phyloP scores from a whole-genome alignment of 768 basidiomycete species.

The Naematelia aurantialba region DNA sequence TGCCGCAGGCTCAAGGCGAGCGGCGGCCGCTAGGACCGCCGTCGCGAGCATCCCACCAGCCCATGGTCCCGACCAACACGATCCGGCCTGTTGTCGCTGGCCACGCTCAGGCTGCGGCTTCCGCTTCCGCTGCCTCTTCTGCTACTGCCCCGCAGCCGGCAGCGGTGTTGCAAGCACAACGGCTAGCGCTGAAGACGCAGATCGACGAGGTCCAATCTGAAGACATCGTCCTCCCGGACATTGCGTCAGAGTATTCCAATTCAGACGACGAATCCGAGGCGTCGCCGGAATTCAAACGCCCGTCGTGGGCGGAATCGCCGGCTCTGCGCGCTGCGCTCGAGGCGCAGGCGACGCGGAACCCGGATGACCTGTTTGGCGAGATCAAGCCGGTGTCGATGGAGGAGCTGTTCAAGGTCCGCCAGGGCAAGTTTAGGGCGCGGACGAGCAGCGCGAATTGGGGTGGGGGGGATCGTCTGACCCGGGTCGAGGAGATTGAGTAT shows the following conservation, averaged over 20 bases:
- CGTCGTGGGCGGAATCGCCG: slow-evolving; percentile 82
- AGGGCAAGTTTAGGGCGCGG: slow-evolving; percentile 74
- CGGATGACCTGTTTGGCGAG: slow-evolving; percentile 79
- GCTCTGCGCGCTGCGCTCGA: slow-evolving; percentile 73
- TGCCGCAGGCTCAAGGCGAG: slow-evolving; percentile 14
- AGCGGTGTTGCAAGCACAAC: slow-evolving; percentile 29
- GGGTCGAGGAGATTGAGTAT: slow-evolving; percentile 80
- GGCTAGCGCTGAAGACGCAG: slow-evolving; percentile 33
- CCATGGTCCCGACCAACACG: background rate
- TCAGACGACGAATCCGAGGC: slow-evolving; percentile 81
- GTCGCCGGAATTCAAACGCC: slow-evolving; percentile 62
- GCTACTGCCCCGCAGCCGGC: background rate
- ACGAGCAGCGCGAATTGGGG: slow-evolving; percentile 96
- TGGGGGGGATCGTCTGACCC: slow-evolving; percentile 80
- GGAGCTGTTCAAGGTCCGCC: slow-evolving; percentile 71
- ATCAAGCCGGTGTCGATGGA: slow-evolving; percentile 86
- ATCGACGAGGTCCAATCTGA: slow-evolving; percentile 36
- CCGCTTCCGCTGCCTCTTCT: background rate
- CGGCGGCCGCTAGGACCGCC: slow-evolving; percentile 39
- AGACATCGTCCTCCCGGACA: slow-evolving; percentile 71
- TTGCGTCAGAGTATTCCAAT: slow-evolving; percentile 90
- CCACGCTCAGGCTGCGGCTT: too few species aligned
- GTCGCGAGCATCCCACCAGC: slow-evolving; percentile 29
- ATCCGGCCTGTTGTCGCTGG: background rate
- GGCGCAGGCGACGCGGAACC: slow-evolving; percentile 73